Base-by-base conservation (phyloP, 768 basidiomycete species). In the Gloeopeniophorella convolvens region DNA sequence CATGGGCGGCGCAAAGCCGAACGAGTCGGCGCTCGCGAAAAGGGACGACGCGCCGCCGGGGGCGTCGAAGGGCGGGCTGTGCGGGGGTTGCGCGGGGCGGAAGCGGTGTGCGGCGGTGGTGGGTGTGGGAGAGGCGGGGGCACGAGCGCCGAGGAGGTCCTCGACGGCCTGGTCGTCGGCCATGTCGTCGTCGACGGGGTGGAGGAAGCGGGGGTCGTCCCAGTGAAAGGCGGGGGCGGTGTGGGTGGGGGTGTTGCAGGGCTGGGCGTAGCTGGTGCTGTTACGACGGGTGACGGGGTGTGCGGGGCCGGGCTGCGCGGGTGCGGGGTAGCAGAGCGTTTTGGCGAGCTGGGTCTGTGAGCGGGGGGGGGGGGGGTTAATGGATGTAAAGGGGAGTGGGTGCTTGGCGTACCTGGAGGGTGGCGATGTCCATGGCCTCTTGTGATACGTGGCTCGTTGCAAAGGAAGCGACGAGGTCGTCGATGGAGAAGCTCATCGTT, bases 401-500 rank as follows among this genome's bases (percentile, higher is more conserved):
- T 57, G 36, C 36, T 47, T 28, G 12, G 44, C 51, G 21, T 57
- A 76, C 75, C 69, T 77, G 73, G 12, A 76, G 68, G 21, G 69
- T 62, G 40, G 72, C 72, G 52, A 76, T 66, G 64, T 76, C 76
- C 12, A 70, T 66, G n/a, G 74, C 73, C 57, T 76, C 75, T 57
- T 76, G 76, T 51, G 74, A 74, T 60, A 76, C 74, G 68, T 76
- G 75, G 61, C 67, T 72, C 2, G 69, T 58, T 35, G 64, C 67
- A 58, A 76, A 55, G 10, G 74, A 75, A 18, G 74, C 67, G 45
- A 77, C 70, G 59, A 76, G 76, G 66, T 76, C 75, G 61, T 76
- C 75, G 31, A 76, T 66, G 39, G 75, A 70, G 50, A 72, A 41
- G 56, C 65, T 73, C 75, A 77, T 77, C 51, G 50, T 55, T 36